Base-by-base conservation (phyloP, 1,284 basidiomycete species). In the Malassezia sp. region DNA sequence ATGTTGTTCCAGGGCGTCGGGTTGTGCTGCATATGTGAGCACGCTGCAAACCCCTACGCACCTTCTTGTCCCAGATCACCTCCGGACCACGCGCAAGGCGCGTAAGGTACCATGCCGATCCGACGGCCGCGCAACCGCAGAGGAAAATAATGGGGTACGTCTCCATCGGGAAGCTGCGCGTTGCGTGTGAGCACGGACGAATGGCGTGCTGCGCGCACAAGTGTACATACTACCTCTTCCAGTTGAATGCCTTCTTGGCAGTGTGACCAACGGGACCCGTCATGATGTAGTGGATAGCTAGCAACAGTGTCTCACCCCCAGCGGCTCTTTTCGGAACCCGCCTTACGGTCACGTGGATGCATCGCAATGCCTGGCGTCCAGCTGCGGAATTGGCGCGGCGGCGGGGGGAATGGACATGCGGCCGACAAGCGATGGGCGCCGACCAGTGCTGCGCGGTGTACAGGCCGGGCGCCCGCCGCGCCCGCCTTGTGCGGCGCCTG, bases 1-100 rank as follows among this genome's bases (percentile, higher is more conserved):
- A 67, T 52, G 42, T 58, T 57, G 60, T 66, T 61, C 61, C 63
- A 67, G 8, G 63, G 63, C 9, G 59, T 59, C 9, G 63, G 60
- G 60, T 67, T 67, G 59, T 64, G 63, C 53, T 52, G 20, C 23
- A 33, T 29, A 18, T 18, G 14, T n/a, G 27, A 18, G 7, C 24
- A 12, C 17, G 10, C 14, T 9, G 23, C 26, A 27, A 1, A 22
- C 22, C 5, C 14, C 21, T 15, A 36, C 52, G 28, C 28, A 53
- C 47, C 49, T 63, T 67, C 37, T 59, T 59, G 56, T 67, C 61
- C 63, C 63, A 67, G 37, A 67, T 61, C 39, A 67, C 62, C 30
- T 67, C 64, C 9, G 64, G 63, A 11, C 57, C 53, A 26, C 57
- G 57, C 6, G 62, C 62, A 11, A 63, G 54, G 11, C 64, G 60